phyloP scores from a whole-genome alignment of 1,284 basidiomycete genomes.

The Mycena citricolor region DNA sequence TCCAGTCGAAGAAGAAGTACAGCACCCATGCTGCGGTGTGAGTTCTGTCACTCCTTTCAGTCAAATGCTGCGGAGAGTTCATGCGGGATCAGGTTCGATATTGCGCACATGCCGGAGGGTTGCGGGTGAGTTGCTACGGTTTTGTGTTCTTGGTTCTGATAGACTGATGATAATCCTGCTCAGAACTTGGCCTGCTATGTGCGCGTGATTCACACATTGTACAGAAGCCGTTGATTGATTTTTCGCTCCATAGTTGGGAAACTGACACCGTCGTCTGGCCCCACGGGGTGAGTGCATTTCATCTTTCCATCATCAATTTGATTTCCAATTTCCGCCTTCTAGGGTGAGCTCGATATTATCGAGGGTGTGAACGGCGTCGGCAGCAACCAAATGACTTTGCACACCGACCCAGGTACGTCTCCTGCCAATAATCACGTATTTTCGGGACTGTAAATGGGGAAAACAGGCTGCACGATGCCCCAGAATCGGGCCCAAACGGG shows the following conservation, averaged over 20 bases:
- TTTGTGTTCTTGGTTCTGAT: constrained; percentile 25
- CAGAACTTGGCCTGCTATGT: constrained; percentile 51
- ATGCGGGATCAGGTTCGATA: constrained; percentile 43
- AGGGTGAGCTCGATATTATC: constrained; percentile 74
- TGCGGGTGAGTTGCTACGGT: constrained; percentile 54
- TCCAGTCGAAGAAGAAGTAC: constrained; percentile 52
- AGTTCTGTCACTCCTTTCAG: constrained; percentile 25
- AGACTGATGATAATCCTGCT: constrained; percentile 5
- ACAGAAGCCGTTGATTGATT: neutral
- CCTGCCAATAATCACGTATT: neutral
- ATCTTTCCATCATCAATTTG: constrained; percentile 27
- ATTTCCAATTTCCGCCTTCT: constrained; percentile 23
- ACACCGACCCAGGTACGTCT: constrained; percentile 48
- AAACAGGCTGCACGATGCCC: constrained; percentile 44
- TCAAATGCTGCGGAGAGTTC: neutral
- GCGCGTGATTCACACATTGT: constrained; percentile 18
- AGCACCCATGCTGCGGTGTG: constrained; percentile 59
- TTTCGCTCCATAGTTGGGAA: constrained; percentile 31
- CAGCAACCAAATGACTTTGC: constrained; percentile 61
- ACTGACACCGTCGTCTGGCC: constrained; percentile 53
- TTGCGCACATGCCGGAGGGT: constrained; percentile 61
- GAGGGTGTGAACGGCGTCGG: constrained; percentile 64
- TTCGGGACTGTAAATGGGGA: neutral
- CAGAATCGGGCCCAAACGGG: constrained; percentile 33
- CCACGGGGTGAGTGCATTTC: constrained; percentile 35